Percentiles rank a stretch among this genome's conserved stretches.
Evolutionary conservation across 208 protist genomes (phyloP).

Genomic region (Plasmodiophora brassicae): DNA sequence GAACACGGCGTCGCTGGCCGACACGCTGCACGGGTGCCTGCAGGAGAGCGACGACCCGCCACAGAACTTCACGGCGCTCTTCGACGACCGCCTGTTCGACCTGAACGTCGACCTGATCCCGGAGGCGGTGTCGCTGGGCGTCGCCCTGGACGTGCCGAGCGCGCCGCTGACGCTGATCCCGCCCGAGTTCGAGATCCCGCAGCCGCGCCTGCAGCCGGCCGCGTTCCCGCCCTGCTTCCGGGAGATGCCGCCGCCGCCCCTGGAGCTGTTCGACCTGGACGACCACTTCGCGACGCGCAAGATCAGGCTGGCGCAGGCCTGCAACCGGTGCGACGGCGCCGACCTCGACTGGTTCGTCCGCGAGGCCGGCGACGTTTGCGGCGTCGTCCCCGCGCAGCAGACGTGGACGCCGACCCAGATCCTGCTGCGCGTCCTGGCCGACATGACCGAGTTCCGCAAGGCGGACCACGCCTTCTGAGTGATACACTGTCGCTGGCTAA

Average conservation of each 20-base stretch:
- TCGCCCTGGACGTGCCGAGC: background rate
- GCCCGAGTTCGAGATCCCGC: background rate
- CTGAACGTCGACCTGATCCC: conserved; percentile 8
- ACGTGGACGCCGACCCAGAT: background rate
- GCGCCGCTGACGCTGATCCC: conserved; percentile 29
- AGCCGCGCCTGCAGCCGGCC: background rate
- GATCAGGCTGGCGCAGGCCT: conserved; percentile 10
- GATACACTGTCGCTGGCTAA: no score
- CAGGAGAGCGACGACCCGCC: conserved; percentile 6
- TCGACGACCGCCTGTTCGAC: conserved; percentile 8
- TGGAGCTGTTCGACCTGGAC: conserved; percentile 30
- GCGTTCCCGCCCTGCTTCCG: background rate
- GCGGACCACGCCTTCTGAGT: no score
- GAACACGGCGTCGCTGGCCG: background rate
- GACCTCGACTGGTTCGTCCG: conserved; percentile 27
- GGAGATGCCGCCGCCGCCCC: background rate
- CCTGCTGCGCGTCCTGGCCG: background rate
- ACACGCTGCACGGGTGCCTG: background rate
- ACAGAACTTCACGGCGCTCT: background rate
- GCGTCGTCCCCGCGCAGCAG: background rate
- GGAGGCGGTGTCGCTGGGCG: background rate
- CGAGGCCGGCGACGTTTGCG: background rate
- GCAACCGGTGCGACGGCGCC: background rate
- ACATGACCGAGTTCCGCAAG: background rate
- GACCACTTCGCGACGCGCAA: background rate